phyloP scores from a whole-genome alignment of 2,329 filamentous ascomycete species.

The Fusarium sp. region DNA sequence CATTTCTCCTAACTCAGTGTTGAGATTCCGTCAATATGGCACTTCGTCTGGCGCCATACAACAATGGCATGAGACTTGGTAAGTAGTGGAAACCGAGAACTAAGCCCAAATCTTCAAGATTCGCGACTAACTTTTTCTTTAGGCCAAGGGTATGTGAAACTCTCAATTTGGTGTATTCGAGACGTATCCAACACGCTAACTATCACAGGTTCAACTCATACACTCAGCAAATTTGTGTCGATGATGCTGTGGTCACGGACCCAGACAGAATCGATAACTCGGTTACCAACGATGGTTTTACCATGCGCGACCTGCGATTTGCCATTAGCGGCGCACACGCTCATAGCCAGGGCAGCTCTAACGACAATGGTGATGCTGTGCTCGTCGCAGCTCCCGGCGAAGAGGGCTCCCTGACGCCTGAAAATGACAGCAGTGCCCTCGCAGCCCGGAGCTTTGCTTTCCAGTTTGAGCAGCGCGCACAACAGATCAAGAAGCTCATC shows the following conservation, averaged over 20 bases:
- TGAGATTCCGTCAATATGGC: background rate
- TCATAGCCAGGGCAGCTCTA: too few species aligned
- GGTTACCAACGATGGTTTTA: constrained; percentile 7
- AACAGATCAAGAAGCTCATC: constrained; percentile 7
- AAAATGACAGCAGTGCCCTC: background rate
- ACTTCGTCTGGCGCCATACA: constrained; percentile 1
- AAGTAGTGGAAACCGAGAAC: background rate
- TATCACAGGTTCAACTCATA: constrained; percentile 1
- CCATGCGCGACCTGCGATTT: background rate
- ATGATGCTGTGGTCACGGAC: constrained; percentile 1
- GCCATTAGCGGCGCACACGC: background rate
- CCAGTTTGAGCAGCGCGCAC: constrained; percentile 2
- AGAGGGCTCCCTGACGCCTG: background rate
- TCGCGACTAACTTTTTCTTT: too few species aligned
- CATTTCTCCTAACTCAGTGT: too few species aligned
- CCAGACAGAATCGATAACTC: constrained; percentile 3
- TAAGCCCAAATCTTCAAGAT: too few species aligned
- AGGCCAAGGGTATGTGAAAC: background rate
- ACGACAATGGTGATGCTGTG: background rate
- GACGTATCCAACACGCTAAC: background rate
- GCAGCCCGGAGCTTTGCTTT: constrained; percentile 3
- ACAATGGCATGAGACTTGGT: constrained; percentile 17
- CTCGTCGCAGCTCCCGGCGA: background rate
- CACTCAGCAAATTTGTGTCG: constrained; percentile 4
- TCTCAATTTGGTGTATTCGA: rapidly evolving